Evolutionary conservation across 768 basidiomycete species (phyloP).

Genomic region (Amanita jacksonii): DNA sequence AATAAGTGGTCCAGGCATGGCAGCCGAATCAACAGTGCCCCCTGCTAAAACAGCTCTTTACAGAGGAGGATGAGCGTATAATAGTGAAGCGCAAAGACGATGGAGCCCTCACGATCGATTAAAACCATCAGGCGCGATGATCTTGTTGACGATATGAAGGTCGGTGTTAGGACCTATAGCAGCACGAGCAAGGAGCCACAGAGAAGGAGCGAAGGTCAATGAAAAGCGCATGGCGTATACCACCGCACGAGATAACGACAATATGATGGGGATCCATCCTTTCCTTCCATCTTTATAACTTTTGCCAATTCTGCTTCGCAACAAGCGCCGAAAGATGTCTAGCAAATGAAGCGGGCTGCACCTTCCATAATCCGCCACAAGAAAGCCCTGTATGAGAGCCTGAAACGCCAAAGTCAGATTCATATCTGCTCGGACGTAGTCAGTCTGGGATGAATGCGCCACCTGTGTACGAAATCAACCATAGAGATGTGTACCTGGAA

Average conservation of each 20-base stretch:
- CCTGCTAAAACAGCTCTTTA: constrained; percentile 15
- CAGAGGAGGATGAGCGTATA: not conserved
- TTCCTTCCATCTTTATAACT: too few species aligned
- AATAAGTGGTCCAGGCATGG: constrained; percentile 34
- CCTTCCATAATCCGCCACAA: too few species aligned
- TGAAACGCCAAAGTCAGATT: too few species aligned
- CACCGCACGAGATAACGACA: not conserved
- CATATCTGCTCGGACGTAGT: too few species aligned
- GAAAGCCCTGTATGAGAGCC: too few species aligned
- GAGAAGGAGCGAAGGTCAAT: not conserved
- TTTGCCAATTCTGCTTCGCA: too few species aligned
- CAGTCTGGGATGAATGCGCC: too few species aligned
- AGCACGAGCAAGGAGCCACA: not conserved
- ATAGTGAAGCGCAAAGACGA: not conserved
- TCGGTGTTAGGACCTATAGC: constrained; percentile 16
- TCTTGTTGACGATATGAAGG: constrained; percentile 27
- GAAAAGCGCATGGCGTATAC: not conserved
- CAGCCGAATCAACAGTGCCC: constrained; percentile 2
- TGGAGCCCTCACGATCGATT: constrained; percentile 22
- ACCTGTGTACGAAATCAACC: too few species aligned
- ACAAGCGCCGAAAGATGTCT: too few species aligned
- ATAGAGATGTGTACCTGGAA: too few species aligned
- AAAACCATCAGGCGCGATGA: constrained; percentile 38
- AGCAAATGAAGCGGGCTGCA: too few species aligned
- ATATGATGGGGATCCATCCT: too few species aligned